Base-by-base conservation (phyloP, 192 early-diverging fungal species). In the Jimgerdemannia lactiflua region DNA sequence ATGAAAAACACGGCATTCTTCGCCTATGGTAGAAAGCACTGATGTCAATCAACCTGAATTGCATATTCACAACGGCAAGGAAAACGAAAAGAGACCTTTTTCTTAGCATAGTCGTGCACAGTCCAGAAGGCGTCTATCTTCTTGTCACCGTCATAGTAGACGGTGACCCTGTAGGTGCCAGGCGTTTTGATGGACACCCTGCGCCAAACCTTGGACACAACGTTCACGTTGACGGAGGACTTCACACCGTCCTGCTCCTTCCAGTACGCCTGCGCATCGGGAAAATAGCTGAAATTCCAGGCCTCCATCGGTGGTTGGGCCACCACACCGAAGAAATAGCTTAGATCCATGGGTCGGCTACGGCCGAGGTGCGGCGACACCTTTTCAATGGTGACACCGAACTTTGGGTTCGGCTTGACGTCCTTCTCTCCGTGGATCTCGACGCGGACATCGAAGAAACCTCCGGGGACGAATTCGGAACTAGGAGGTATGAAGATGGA, bases 391-490 rank as follows among this genome's bases (percentile, higher is more conserved):
- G 86, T 91, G 79, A 85, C 82, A 59, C 74, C 71, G 71, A 84
- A 78, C 20, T 74, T 42, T 41, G 84, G 78, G 76, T 82, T 80
- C 69, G 81, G 80, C 75, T 80, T 78, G 65, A 72, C 71, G 65
- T 80, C 78, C 69, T 78, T 73, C 69, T 88, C 85, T 44, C 83
- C 83, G 75, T 91, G 89, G 4, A 91, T 72, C 75, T 91, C 90
- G 65, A 91, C 81, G 54, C 88, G 82, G 44, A 91, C 82, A 74
- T 91, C 90, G 73, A 91, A 91, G 74, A 79, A 73, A 59, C 87
- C 78, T 43, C 85, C 87, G 68, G 85, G 78, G 64, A 91, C 64
- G 75, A 91, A 91, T 74, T 89, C 86, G 19, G 89, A 77, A 7
- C 84, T 86, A 20, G 43, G 17, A 19, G 9, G 18, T 29, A 9